Percentiles rank a stretch among this genome's conserved stretches.
Evolutionary conservation across 148 eudicot species (phyloP).

Genomic region (Rhododendron simsii): DNA sequence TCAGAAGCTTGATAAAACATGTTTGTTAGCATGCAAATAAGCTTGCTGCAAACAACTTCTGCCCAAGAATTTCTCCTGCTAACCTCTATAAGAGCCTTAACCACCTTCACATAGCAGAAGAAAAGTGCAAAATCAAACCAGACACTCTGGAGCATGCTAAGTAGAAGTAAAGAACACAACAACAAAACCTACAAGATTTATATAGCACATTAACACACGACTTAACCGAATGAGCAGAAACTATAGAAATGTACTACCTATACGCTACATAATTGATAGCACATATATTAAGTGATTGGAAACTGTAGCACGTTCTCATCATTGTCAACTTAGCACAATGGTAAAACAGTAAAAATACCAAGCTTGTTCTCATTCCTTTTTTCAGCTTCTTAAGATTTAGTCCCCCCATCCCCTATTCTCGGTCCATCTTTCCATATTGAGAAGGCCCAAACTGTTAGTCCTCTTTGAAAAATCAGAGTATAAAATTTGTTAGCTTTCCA

Average conservation of each 20-base stretch:
- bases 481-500: not conserved
- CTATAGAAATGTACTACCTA: not conserved
- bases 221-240: not conserved
- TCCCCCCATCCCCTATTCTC: not conserved
- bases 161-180: not conserved
- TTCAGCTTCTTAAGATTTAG: not conserved
- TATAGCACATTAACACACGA: not conserved
- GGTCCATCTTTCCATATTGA: not conserved
- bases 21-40: slow-evolving; percentile 83
- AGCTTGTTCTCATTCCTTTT: not conserved
- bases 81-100: slow-evolving; percentile 68
- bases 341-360: not conserved
- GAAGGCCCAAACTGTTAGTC: not conserved
- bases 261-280: not conserved
- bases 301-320: not conserved
- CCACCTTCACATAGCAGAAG: slow-evolving; percentile 48
- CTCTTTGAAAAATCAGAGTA: not conserved
- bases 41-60: slow-evolving; percentile 84
- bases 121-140: not conserved
- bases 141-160: not conserved
- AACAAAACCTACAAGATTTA: not conserved
- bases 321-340: not conserved
- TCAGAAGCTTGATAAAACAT: slow-evolving; percentile 87
- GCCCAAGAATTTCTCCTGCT: slow-evolving; percentile 92
- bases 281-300: not conserved